Percentiles rank a stretch among this genome's conserved stretches.
Conservation (phyloP, 495 filamentous ascomycete species). For the Trichoderma asperelloides region DNA sequence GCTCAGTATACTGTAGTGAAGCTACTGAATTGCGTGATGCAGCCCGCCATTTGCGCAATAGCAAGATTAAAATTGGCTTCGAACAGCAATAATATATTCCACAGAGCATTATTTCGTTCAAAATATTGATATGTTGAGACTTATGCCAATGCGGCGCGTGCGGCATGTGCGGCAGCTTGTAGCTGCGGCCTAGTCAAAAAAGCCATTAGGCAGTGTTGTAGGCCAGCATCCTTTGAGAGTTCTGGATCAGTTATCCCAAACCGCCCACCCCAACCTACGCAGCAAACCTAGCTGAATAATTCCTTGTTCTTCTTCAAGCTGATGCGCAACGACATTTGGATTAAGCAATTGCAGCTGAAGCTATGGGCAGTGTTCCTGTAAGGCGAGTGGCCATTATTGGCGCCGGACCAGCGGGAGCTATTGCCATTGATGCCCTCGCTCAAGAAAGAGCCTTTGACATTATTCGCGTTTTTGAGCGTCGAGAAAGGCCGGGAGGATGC, state of each 20-base stretch:
- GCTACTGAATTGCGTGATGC: background rate
- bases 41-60: background rate
- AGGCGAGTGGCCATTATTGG: conserved; percentile 52
- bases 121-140: too few species aligned
- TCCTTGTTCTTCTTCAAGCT: background rate
- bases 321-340: too few species aligned
- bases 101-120: background rate
- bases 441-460: conserved; percentile 47
- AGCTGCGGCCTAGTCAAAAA: background rate
- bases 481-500: conserved; percentile 48
- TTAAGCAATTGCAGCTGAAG: background rate
- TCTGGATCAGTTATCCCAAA: too few species aligned
- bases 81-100: background rate
- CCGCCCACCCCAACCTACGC: background rate
- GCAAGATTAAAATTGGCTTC: background rate
- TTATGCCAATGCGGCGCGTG: background rate
- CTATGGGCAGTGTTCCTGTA: conserved; percentile 20
- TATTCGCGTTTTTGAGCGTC: conserved; percentile 51
- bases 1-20: background rate
- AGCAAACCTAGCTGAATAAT: background rate
- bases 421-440: conserved; percentile 47
- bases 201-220: background rate
- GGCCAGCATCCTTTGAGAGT: background rate
- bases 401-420: conserved; percentile 49
- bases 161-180: background rate